Percentiles rank a stretch among this genome's conserved stretches.
phyloP scores from a whole-genome alignment of 2,329 filamentous ascomycete genomes.

The Phoma sp. region DNA sequence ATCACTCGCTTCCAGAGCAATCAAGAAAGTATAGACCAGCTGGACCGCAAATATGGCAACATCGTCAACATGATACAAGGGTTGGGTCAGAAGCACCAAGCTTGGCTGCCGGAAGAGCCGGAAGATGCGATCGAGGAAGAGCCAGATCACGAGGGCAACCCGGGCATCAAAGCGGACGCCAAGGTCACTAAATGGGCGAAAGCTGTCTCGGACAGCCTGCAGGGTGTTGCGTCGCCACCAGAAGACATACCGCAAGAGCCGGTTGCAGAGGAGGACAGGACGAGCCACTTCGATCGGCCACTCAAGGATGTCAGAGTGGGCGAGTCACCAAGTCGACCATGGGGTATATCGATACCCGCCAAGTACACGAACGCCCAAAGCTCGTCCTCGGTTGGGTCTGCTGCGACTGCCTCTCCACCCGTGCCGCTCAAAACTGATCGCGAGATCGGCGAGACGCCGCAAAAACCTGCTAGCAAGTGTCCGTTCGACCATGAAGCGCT shows the following conservation, averaged over 20 bases:
- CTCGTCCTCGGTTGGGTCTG: constrained; percentile 48
- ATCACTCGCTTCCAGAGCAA: constrained; percentile 88
- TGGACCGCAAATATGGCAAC: constrained; percentile 94
- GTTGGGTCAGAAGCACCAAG: constrained; percentile 83
- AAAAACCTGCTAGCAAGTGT: constrained; percentile 40
- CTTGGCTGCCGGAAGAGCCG: constrained; percentile 72
- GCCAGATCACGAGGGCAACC: constrained; percentile 55
- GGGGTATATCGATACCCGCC: constrained; percentile 85
- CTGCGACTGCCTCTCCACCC: constrained; percentile 54
- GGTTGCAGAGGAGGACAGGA: constrained; percentile 64
- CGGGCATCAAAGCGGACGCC: constrained; percentile 62
- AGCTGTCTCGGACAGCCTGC: constrained; percentile 67
- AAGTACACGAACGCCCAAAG: constrained; percentile 52
- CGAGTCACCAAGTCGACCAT: constrained; percentile 89
- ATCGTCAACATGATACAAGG: constrained; percentile 94
- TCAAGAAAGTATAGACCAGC: constrained; percentile 80
- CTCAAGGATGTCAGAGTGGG: constrained; percentile 90
- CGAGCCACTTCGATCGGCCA: constrained; percentile 80
- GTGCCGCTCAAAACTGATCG: constrained; percentile 57
- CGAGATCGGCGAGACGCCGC: constrained; percentile 33
- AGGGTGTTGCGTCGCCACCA: constrained; percentile 48
- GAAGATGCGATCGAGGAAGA: constrained; percentile 56
- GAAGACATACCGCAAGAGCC: constrained; percentile 48
- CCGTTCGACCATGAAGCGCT: constrained; percentile 45
- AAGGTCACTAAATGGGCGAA: constrained; percentile 88